Percentiles rank a stretch among this genome's conserved stretches.
Conservation (phyloP, 2,329 filamentous ascomycete genomes). For the Alternaria sp. region DNA sequence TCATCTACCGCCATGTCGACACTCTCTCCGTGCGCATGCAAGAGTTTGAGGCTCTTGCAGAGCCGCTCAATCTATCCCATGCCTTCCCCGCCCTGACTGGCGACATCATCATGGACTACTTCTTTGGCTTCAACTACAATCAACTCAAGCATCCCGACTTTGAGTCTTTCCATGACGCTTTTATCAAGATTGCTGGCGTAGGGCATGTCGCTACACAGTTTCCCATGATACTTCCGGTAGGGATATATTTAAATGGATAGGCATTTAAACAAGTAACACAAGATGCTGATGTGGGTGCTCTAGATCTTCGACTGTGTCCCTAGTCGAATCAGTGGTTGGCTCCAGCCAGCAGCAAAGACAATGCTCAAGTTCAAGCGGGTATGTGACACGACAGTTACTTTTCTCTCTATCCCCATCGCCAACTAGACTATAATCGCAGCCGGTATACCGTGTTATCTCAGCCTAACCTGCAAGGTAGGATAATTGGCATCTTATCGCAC, state of each 20-base stretch:
- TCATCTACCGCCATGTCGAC: slow-evolving; percentile 48
- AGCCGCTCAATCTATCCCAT: slow-evolving; percentile 42
- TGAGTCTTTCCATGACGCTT: slow-evolving; percentile 47
- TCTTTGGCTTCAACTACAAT: slow-evolving; percentile 48
- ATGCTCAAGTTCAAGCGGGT: slow-evolving; percentile 46
- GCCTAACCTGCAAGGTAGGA: slow-evolving; percentile 24
- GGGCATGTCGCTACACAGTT: slow-evolving; percentile 48
- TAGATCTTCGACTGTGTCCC: slow-evolving; percentile 48
- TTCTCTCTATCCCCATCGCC: neutral
- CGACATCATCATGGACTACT: slow-evolving; percentile 59
- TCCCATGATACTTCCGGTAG: slow-evolving; percentile 42
- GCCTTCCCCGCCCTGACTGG: slow-evolving; percentile 55
- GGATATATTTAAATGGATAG: slow-evolving; percentile 11
- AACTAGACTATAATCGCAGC: too few relatives aligned
- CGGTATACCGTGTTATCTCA: neutral
- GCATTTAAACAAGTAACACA: neutral
- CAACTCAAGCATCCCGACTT: slow-evolving; percentile 48
- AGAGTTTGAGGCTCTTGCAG: slow-evolving; percentile 42
- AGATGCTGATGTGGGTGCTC: neutral
- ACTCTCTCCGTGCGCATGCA: slow-evolving; percentile 42
- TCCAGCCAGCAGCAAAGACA: slow-evolving; percentile 45
- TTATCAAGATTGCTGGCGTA: slow-evolving; percentile 42
- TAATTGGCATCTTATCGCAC: slow-evolving; percentile 36
- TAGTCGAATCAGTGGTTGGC: slow-evolving; percentile 39
- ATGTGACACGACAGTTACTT: slow-evolving; percentile 13